These are phyloP conservation scores for Alloascoidea hylecoeti DNA, from an alignment of 805 yeast species.

Conservation along the genomic window DNA sequence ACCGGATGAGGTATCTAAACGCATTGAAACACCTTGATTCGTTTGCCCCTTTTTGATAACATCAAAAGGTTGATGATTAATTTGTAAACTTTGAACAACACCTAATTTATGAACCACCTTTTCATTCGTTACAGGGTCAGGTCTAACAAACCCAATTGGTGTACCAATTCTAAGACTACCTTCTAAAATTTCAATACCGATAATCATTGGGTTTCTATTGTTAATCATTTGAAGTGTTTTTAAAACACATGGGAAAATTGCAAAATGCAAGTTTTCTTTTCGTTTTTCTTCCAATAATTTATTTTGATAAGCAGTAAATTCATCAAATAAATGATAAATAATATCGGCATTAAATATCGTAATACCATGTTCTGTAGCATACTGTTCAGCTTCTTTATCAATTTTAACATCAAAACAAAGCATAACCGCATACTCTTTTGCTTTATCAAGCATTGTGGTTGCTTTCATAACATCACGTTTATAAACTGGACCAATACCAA, in stretches of 20 bases:
- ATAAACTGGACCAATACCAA: conserved; percentile 95
- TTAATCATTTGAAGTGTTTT: conserved; percentile 92
- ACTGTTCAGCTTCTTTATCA: conserved; percentile 97
- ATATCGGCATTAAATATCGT: conserved; percentile 92
- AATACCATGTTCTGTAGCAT: conserved; percentile 87
- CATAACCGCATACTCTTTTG: conserved; percentile 95
- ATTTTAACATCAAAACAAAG: conserved; percentile 94
- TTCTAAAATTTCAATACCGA: conserved; percentile 94
- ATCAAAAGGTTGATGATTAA: conserved; percentile 76
- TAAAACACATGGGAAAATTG: conserved; percentile 90
- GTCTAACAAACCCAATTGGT: conserved; percentile 88
- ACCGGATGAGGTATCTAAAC: conserved; percentile 79
- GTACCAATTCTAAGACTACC: conserved; percentile 87
- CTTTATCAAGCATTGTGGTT: conserved; percentile 90
- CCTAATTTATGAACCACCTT: conserved; percentile 62
- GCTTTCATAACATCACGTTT: conserved; percentile 98
- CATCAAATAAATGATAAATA: conserved; percentile 92
- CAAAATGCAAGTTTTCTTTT: conserved; percentile 74
- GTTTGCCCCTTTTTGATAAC: conserved; percentile 89
- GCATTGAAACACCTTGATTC: conserved; percentile 96
- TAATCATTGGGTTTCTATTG: conserved; percentile 98
- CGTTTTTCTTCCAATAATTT: conserved; percentile 83
- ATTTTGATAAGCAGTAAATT: conserved; percentile 84
- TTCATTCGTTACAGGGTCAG: conserved; percentile 74
- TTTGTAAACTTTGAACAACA: conserved; percentile 85